These are phyloP conservation scores for Candida khao-thaluensis DNA, from an alignment of 805 yeast species.

Conservation along the genomic window DNA sequence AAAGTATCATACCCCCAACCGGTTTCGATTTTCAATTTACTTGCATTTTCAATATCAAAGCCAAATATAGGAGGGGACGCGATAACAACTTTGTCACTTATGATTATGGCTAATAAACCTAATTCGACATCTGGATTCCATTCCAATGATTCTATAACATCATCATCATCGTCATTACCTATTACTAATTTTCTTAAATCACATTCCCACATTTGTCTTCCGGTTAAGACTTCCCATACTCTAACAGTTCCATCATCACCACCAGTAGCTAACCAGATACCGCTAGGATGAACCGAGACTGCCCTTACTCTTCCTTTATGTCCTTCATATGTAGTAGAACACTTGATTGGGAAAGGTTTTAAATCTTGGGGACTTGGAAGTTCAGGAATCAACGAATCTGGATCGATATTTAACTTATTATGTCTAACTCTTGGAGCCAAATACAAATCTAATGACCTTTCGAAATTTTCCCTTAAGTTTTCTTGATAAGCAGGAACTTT, in stretches of 20 bases:
- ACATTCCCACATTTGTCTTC: slow-evolving; percentile 84
- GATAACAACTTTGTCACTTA: slow-evolving; percentile 76
- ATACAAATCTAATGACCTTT: slow-evolving; percentile 89
- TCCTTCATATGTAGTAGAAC: slow-evolving; percentile 81
- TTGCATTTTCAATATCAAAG: slow-evolving; percentile 77
- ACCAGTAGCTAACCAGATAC: slow-evolving; percentile 96
- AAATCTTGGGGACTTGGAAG: slow-evolving; percentile 95
- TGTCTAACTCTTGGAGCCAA: slow-evolving; percentile 95
- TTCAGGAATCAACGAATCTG: slow-evolving; percentile 93
- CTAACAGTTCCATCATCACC: slow-evolving; percentile 95
- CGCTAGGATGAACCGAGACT: slow-evolving; percentile 80
- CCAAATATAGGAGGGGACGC: slow-evolving; percentile 92
- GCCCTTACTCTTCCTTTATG: slow-evolving; percentile 82
- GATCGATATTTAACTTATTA: slow-evolving; percentile 88
- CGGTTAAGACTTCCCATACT: slow-evolving; percentile 95
- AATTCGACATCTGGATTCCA: slow-evolving; percentile 83
- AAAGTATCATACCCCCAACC: slow-evolving; percentile 87
- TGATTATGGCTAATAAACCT: slow-evolving; percentile 82
- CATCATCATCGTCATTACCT: slow-evolving; percentile 61
- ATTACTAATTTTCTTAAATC: slow-evolving; percentile 30
- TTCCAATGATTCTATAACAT: slow-evolving; percentile 73
- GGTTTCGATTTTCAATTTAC: slow-evolving; percentile 74
- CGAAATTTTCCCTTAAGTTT: slow-evolving; percentile 84
- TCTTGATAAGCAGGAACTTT: slow-evolving; percentile 92
- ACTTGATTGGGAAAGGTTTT: slow-evolving; percentile 92